Conservation (phyloP, 2,329 filamentous ascomycete species). For the Aspergillus sergii region DNA sequence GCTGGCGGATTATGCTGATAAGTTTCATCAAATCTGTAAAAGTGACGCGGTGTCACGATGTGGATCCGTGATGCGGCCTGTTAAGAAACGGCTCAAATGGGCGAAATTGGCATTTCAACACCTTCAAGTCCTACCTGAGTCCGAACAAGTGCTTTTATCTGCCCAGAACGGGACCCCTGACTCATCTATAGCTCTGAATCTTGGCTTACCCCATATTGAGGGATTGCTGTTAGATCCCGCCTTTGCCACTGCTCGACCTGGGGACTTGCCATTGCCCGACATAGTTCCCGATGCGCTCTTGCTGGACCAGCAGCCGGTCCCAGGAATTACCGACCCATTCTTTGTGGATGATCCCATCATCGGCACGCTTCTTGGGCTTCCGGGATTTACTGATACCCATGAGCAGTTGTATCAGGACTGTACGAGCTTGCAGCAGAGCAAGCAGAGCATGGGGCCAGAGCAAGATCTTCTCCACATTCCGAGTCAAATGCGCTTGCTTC, state of each 20-base stretch:
- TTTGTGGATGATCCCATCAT: neutral
- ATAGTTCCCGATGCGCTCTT: neutral
- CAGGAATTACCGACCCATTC: neutral
- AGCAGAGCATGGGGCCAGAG: neutral
- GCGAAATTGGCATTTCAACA: conserved; percentile 4
- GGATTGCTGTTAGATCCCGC: neutral
- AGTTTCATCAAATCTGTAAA: conserved; percentile 7
- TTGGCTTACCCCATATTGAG: neutral
- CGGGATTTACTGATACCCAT: neutral
- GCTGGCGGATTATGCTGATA: neutral
- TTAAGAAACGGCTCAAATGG: conserved; percentile 9
- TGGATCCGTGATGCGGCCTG: conserved; percentile 3
- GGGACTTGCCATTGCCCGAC: neutral
- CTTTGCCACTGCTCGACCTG: neutral
- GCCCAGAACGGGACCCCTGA: neutral
- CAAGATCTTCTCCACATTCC: neutral
- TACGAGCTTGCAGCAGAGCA: neutral
- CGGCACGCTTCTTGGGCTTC: neutral
- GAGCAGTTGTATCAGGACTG: neutral
- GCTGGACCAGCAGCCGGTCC: neutral
- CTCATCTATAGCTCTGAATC: neutral
- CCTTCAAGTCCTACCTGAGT: neutral
- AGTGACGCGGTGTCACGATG: neutral
- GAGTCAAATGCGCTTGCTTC: neutral
- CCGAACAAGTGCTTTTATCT: neutral